Evolutionary conservation across 2,329 filamentous ascomycete genomes (phyloP), one percentile per base, ranked within the genome.

Genomic region (Colletotrichum aenigma): DNA sequence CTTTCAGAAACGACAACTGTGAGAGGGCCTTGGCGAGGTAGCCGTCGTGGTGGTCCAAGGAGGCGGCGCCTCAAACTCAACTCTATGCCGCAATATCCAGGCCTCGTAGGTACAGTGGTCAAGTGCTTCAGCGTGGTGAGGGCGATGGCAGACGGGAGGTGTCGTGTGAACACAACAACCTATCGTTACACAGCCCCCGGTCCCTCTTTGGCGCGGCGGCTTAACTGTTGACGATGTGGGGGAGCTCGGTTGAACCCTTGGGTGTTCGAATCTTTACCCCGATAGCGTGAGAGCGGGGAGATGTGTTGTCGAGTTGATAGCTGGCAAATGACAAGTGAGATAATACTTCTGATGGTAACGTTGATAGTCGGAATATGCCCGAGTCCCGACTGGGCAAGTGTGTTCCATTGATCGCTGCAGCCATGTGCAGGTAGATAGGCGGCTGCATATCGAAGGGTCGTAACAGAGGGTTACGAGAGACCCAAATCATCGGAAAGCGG

Each of bases 361-460:
- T 74, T 74, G 65, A 65, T 58, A 18, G 32, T 75, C 70, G 74
- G 74, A 74, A 71, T 68, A 65, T 76, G 74, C 64, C 74, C 74
- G 74, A 69, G 43, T 64, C 70, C 56, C 52, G 70, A 67, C 73
- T 58, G 70, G 56, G 62, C 38, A 61, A 43, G 28, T 36, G 10
- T 10, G 55, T 56, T 38, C 36, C 36, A 38, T 38, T 34, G 43
- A 76, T 60, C 62, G 7, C 55, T 76, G 74, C 65, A 74, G 64
- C 60, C 34, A 67, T 70, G 43, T 48, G 72, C 62, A 56, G 26
- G 26, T 24, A 32, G 65, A 60, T 30, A 38, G 58, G 68, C 21
- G 62, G 70, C 48, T 64, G 70, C 67, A 70, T 62, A 26, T 62
- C 30, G 13, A 60, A 75, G 26, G 61, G 38, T 60, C 28, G 74